Evolutionary conservation across 2,329 filamentous ascomycete species (phyloP), one percentile per base, ranked within the genome.

Genomic region (Aspergillus terreus): DNA sequence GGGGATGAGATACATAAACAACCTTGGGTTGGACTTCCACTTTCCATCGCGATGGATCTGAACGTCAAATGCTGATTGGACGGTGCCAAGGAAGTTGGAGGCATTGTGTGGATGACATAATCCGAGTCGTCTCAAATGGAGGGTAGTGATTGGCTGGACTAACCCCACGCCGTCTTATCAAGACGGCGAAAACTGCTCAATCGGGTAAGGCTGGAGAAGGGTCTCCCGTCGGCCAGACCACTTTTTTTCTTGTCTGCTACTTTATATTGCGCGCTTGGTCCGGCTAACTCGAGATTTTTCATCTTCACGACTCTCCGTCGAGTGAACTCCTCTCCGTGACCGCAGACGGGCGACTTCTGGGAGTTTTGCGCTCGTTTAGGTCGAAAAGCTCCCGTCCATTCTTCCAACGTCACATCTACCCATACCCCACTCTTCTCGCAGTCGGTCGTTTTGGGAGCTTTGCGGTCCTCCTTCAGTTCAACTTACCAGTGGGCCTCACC

Each of bases 351-450:
- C 78, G 78, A 81, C 78, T 81, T 81, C 71, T 62, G 74, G 66
- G 75, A 76, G 78, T 77, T 81, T 81, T 80, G 78, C 78, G 78
- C 75, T 79, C 75, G 73, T 74, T 70, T 57, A 57, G 63, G 54
- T 52, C 54, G 68, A 63, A 81, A 80, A 79, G 72, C 76, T 78
- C 76, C 72, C 67, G 43, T 56, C 32, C 21, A 46, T 35, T 27
- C 40, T 40, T 45, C 44, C 40, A 46, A 30, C 40, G 40, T 42
- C 40, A 42, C 40, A 17, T 23, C 27, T 30, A 19, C 21, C n/a
- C 32, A 40, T 33, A 43, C 43, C 41, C 55, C 49, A 25, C 49
- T 23, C 11, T 33, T 33, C 30, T 15, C n/a, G 19, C 44, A 32
- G 11, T 27, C 17, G 15, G 6, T 43, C 17, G 6, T 21, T 15